Conservation (phyloP, 352 stramenopile species). For the Pythium vanterpoolii region DNA sequence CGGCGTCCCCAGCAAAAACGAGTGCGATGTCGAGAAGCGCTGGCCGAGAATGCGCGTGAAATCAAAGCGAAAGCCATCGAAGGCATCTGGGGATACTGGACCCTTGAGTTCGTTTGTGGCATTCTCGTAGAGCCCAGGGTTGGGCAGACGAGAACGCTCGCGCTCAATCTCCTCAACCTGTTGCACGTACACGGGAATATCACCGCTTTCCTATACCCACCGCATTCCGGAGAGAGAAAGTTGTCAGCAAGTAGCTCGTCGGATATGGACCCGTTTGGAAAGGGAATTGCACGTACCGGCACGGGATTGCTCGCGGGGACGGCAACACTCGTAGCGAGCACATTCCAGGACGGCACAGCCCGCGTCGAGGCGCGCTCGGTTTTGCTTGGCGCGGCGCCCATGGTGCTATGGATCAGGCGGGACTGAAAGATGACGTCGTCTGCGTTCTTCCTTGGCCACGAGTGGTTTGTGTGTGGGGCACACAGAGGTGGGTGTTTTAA, state of each 20-base stretch:
- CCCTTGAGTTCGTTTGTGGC: slow-evolving; percentile 80
- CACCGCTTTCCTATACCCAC: slow-evolving; percentile 24
- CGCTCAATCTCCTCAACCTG: slow-evolving; percentile 82
- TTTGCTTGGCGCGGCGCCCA: slow-evolving; percentile 53
- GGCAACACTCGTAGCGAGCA: slow-evolving; percentile 66
- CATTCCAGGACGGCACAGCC: slow-evolving; percentile 30
- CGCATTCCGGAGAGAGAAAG: not conserved
- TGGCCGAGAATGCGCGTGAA: slow-evolving; percentile 81
- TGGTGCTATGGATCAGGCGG: slow-evolving; percentile 11
- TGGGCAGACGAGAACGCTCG: slow-evolving; percentile 60
- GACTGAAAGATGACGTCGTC: slow-evolving; percentile 14
- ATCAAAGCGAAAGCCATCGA: slow-evolving; percentile 87
- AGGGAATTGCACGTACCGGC: slow-evolving; percentile 36
- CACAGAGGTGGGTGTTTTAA: slow-evolving; percentile 24
- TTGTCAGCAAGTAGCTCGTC: not conserved
- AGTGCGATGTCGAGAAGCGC: slow-evolving; percentile 81
- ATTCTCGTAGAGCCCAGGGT: slow-evolving; percentile 84
- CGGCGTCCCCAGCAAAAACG: slow-evolving; percentile 74
- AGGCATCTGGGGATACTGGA: slow-evolving; percentile 73
- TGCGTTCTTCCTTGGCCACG: slow-evolving; percentile 12
- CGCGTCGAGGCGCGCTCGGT: slow-evolving; percentile 23
- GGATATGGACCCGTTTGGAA: not conserved
- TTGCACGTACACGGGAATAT: slow-evolving; percentile 78
- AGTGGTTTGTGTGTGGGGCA: not conserved
- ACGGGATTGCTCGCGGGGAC: slow-evolving; percentile 12